phyloP scores from a whole-genome alignment of 2,329 filamentous ascomycete genomes.

The Ophiosphaerella korrae region DNA sequence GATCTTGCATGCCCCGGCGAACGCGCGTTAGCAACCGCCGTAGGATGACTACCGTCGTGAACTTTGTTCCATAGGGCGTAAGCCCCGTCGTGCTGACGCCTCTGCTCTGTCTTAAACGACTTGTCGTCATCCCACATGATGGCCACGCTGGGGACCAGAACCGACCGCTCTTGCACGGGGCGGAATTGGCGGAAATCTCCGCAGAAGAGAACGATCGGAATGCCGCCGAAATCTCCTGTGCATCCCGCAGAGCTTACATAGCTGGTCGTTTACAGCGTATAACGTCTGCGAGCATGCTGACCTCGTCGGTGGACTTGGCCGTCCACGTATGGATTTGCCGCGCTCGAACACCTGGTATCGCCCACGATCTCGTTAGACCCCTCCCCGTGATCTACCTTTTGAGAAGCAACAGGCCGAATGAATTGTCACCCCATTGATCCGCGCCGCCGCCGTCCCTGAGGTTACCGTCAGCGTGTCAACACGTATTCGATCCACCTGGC shows the following conservation, averaged over 20 bases:
- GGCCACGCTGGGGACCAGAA: constrained; percentile 1
- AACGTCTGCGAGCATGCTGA: not conserved
- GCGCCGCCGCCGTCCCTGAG: too few relatives aligned
- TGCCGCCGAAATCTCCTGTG: constrained; percentile 3
- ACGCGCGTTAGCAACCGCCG: too few relatives aligned
- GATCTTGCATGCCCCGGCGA: too few relatives aligned
- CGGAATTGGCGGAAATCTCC: constrained; percentile 5
- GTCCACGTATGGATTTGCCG: too few relatives aligned
- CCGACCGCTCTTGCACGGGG: constrained; percentile 1
- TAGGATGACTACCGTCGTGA: constrained; percentile 5
- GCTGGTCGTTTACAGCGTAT: constrained; percentile 2
- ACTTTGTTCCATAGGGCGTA: constrained; percentile 4
- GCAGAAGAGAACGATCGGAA: constrained; percentile 1
- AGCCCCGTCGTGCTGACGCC: constrained; percentile 5
- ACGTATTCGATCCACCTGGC: too few relatives aligned
- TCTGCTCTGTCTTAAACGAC: constrained; percentile 3
- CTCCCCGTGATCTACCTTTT: too few relatives aligned
- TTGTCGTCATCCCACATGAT: constrained; percentile 1
- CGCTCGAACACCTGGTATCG: too few relatives aligned
- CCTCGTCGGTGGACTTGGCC: too few relatives aligned
- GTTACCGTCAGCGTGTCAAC: too few relatives aligned
- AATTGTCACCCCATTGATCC: too few relatives aligned
- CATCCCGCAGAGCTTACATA: not conserved
- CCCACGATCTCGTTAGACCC: too few relatives aligned
- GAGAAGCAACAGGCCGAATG: too few relatives aligned